phyloP scores from a whole-genome alignment of 345 rosid genomes.

The Erodium maritimum region DNA sequence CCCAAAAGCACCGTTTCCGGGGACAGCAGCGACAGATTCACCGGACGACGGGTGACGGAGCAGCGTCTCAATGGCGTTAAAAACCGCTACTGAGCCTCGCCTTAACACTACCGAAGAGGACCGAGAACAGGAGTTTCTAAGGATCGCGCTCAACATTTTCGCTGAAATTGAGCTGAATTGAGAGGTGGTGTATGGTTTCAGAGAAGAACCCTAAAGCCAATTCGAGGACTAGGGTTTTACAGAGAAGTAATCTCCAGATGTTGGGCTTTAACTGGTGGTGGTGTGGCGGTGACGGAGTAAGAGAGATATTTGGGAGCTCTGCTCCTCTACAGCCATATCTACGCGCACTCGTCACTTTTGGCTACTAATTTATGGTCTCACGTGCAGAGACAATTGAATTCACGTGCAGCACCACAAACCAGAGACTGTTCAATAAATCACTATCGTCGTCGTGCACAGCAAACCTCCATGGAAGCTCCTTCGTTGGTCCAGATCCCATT shows the following conservation, averaged over 20 bases:
- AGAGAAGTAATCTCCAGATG: neutral
- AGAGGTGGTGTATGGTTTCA: neutral
- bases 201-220: neutral
- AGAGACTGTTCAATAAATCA: no score
- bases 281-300: neutral
- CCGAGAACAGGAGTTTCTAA: neutral
- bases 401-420: no score
- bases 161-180: neutral
- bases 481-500: no score
- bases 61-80: neutral
- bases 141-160: neutral
- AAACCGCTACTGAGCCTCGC: neutral
- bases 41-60: neutral
- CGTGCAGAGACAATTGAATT: no score
- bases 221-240: neutral
- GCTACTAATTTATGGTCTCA: no score
- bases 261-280: neutral
- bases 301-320: neutral
- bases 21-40: neutral
- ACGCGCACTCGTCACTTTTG: neutral
- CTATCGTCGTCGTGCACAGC: no score
- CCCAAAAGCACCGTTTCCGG: conserved; percentile 23
- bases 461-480: no score
- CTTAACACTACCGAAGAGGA: neutral
- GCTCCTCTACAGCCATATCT: neutral